phyloP scores from a whole-genome alignment of 192 early-diverging fungal genomes.

The Coemansia sp. region DNA sequence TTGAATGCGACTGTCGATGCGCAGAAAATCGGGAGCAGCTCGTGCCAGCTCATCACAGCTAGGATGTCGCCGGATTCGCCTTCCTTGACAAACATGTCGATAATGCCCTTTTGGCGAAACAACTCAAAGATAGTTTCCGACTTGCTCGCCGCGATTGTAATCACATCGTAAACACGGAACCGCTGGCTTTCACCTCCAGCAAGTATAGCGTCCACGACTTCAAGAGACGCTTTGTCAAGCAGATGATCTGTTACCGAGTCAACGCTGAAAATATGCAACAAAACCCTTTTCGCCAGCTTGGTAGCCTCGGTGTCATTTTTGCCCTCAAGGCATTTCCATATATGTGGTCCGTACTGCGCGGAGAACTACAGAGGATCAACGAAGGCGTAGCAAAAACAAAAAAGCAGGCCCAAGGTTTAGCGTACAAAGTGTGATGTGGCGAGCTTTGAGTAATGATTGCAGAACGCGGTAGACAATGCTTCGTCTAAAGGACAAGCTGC shows the following conservation, averaged over 20 bases:
- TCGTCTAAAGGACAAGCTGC: not conserved
- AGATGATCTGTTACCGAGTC: constrained; percentile 39
- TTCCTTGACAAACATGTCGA: constrained; percentile 36
- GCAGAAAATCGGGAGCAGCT: constrained; percentile 35
- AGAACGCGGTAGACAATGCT: not conserved
- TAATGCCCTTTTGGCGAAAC: constrained; percentile 35
- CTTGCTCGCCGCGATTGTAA: constrained; percentile 16
- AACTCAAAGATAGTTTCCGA: constrained; percentile 34
- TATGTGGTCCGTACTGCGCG: constrained; percentile 40
- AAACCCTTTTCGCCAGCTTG: constrained; percentile 33
- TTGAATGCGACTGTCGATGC: constrained; percentile 18
- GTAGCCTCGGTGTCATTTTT: constrained; percentile 39
- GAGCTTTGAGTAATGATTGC: not conserved
- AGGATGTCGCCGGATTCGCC: constrained; percentile 32
- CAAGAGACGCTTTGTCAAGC: constrained; percentile 28
- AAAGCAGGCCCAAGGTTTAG: constrained; percentile 1
- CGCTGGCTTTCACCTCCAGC: constrained; percentile 34
- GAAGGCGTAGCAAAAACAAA: not conserved
- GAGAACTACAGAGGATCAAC: constrained; percentile 36
- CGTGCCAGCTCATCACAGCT: constrained; percentile 44
- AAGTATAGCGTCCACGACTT: constrained; percentile 20
- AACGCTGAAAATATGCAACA: constrained; percentile 24
- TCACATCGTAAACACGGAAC: constrained; percentile 54
- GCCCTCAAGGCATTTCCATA: constrained; percentile 47
- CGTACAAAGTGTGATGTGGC: not conserved